phyloP scores from a whole-genome alignment of 768 basidiomycete genomes.

The Suillus clintonianus region DNA sequence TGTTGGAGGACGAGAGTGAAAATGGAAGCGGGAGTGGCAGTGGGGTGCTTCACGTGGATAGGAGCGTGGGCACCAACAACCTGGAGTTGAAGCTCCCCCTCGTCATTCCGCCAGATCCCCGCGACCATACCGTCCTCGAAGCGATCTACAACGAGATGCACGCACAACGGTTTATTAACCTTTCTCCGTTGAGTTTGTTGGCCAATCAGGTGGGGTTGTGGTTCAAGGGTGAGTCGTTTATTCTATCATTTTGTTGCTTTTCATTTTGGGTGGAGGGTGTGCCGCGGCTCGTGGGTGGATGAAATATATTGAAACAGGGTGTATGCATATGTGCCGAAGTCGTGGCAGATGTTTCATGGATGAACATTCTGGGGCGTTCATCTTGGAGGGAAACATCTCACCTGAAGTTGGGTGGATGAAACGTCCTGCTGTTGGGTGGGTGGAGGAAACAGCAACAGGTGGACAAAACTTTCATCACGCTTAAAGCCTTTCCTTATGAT shows the following conservation, averaged over 20 bases:
- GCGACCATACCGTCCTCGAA: slow-evolving; percentile 67
- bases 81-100: not conserved
- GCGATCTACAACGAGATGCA: slow-evolving; percentile 71
- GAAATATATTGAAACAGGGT: too few relatives aligned
- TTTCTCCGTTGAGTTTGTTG: slow-evolving; percentile 61
- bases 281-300: not conserved
- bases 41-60: too few relatives aligned
- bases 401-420: not conserved
- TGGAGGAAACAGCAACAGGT: too few relatives aligned
- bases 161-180: slow-evolving; percentile 66
- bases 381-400: too few relatives aligned
- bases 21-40: too few relatives aligned
- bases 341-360: not conserved
- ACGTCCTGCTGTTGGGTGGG: too few relatives aligned
- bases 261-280: not conserved
- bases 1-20: not conserved
- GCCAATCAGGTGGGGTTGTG: slow-evolving; percentile 57
- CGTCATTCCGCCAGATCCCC: slow-evolving; percentile 47
- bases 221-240: slow-evolving; percentile 53
- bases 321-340: too few relatives aligned
- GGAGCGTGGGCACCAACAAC: too few relatives aligned
- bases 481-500: not conserved
- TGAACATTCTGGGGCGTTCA: too few relatives aligned
- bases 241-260: slow-evolving; percentile 3
- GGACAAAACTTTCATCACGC: not conserved